Conservation (phyloP, 768 basidiomycete genomes). For the Lyophyllum decastes region DNA sequence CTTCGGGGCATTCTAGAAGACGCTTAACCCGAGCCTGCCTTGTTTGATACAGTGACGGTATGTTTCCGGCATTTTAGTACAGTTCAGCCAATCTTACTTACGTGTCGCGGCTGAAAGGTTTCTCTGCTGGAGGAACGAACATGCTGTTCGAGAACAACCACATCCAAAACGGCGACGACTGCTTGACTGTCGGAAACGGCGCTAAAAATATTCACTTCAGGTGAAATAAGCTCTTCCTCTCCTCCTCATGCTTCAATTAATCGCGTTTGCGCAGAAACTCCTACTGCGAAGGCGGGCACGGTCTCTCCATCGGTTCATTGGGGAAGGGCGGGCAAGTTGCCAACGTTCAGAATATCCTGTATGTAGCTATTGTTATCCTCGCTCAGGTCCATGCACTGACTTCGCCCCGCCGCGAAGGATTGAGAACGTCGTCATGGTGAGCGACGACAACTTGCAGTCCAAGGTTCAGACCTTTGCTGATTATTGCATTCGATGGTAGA, state of each 20-base stretch:
- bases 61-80: background rate
- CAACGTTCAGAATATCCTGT: constrained; percentile 60
- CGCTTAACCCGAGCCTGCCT: too few species aligned
- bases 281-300: constrained; percentile 60
- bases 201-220: constrained; percentile 56
- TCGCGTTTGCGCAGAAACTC: constrained; percentile 38
- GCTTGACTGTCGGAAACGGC: constrained; percentile 57
- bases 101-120: constrained; percentile 28
- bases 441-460: background rate
- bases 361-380: constrained; percentile 16
- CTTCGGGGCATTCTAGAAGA: too few species aligned
- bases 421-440: constrained; percentile 46
- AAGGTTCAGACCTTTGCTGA: background rate
- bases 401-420: constrained; percentile 29
- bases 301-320: constrained; percentile 58
- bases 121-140: constrained; percentile 58
- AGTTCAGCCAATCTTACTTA: background rate
- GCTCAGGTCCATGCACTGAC: background rate
- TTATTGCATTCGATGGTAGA: constrained; percentile 28
- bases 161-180: constrained; percentile 64
- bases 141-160: constrained; percentile 60
- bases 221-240: constrained; percentile 17
- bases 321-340: constrained; percentile 47
- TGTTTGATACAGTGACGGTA: constrained; percentile 39
- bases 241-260: background rate